A percentile compares a stretch with the other conserved stretches of the same genome.
These are phyloP conservation scores for Pseudonitzschia multistriata DNA, from an alignment of 108 stramenopile genomes.

Conservation along the genomic window DNA sequence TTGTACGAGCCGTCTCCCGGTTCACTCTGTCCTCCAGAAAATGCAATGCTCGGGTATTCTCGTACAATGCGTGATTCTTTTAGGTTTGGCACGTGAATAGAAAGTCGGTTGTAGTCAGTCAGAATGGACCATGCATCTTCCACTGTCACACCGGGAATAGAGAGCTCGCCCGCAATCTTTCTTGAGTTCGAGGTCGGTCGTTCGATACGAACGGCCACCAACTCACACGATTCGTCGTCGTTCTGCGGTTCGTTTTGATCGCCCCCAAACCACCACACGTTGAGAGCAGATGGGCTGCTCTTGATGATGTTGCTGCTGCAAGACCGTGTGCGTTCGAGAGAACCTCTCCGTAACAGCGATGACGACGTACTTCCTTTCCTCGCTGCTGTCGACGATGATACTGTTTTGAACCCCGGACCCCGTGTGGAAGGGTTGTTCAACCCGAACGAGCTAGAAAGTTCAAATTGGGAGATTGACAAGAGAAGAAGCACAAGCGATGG, in stretches of 20 bases:
- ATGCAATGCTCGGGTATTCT: constrained; percentile 8
- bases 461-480: background rate
- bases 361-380: background rate
- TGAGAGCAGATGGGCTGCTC: constrained; percentile 24
- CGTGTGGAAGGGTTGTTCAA: background rate
- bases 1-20: constrained; percentile 54
- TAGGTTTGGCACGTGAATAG: constrained; percentile 88
- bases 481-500: background rate
- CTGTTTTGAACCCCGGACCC: background rate
- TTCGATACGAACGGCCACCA: constrained; percentile 81
- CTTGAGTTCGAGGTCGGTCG: constrained; percentile 79
- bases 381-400: background rate
- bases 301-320: background rate
- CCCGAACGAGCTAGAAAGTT: background rate
- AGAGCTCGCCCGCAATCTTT: constrained; percentile 78
- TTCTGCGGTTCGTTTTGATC: constrained; percentile 18
- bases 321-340: no score
- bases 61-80: constrained; percentile 62
- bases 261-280: constrained; percentile 64
- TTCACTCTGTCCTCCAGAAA: background rate
- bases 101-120: constrained; percentile 86
- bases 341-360: background rate
- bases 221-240: constrained; percentile 50
- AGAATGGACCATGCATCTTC: constrained; percentile 82
- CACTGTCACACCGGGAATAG: constrained; percentile 46